These are phyloP conservation scores for Cucurbita maxima DNA, from an alignment of 306 rosid species.

Conservation along the genomic window DNA sequence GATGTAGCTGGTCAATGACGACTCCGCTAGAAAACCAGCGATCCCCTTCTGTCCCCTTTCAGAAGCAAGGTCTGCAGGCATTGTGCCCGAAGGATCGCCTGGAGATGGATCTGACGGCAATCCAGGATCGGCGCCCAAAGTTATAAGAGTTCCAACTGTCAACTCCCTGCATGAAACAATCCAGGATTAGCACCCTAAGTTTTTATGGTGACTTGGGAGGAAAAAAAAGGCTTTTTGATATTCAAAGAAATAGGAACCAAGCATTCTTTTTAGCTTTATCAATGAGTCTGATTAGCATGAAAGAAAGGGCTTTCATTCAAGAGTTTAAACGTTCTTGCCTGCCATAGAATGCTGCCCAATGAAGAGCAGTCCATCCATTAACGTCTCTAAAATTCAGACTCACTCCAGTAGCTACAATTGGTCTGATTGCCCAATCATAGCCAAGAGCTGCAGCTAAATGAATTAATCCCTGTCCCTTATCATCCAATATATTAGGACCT, in stretches of 20 bases:
- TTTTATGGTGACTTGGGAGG: neutral
- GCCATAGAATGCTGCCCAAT: conserved; percentile 89
- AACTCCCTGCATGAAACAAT: conserved; percentile 39
- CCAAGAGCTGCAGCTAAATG: conserved; percentile 75
- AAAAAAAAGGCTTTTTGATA: neutral
- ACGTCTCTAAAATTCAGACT: conserved; percentile 72
- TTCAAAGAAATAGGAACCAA: neutral
- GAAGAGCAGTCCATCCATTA: conserved; percentile 88
- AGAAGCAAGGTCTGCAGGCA: conserved; percentile 78
- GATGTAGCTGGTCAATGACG: conserved; percentile 40
- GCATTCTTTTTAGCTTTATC: neutral
- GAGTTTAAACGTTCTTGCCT: conserved; percentile 34
- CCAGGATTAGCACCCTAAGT: neutral
- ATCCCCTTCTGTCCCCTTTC: conserved; percentile 68
- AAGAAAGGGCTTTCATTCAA: neutral
- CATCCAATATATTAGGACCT: conserved; percentile 69
- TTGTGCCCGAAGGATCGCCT: conserved; percentile 33
- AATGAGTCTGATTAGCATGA: neutral
- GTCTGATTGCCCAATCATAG: conserved; percentile 70
- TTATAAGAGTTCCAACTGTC: conserved; percentile 52
- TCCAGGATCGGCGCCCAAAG: conserved; percentile 55
- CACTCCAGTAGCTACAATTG: conserved; percentile 58
- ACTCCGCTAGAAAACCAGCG: conserved; percentile 74
- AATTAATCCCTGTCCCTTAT: conserved; percentile 57
- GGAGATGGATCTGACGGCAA: conserved; percentile 66